Evolutionary conservation across 164 flowering plant genomes (phyloP), one percentile per base, ranked within the genome.

Genomic region (Cinnamomum micranthum): DNA sequence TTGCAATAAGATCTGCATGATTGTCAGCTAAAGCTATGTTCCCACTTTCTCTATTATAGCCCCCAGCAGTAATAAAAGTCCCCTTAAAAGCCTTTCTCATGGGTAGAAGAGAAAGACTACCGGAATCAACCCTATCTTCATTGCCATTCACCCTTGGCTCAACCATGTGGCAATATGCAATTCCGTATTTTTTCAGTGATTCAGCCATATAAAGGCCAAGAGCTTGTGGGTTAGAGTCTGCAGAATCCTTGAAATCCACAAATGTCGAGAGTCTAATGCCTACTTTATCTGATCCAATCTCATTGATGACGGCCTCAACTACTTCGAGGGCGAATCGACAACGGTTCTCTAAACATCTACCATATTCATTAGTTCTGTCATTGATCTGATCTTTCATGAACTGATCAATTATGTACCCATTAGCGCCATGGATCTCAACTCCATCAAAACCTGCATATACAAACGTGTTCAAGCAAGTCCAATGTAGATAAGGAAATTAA

Each of bases 181-280:
- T 78, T 6, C 77, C 79, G 62, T 80, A 86, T 62, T 77, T 84
- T 73, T 87, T 88, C 70, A 89, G 59, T 17, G 83, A 33, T 47
- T 87, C 66, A 0, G 79, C 90, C 90, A 89, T 81, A 83, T 88
- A 80, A 14, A 87, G 83, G 0, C 86, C 89, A 13, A 89, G 73
- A 50, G 83, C 88, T 62, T 79, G 31, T 2, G 90, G 93, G 68
- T 87, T 74, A 0, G 91, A 88, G 83, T 87, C 91, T 0, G 75
- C 85, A 15, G 86, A n/a, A 66, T 86, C 86, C 75, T 47, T 25
- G 33, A 76, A 86, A 28, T 15, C 27, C 2, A 19, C 69, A 72
- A 35, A 72, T 50, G 66, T 20, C 2, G 74, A 72, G 24, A 62
- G 66, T 22, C 68, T 72, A 12, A 72, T 72, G 11, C 74, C 74